Evolutionary conservation across 768 basidiomycete species (phyloP).

Genomic region (Boletus bicolor): DNA sequence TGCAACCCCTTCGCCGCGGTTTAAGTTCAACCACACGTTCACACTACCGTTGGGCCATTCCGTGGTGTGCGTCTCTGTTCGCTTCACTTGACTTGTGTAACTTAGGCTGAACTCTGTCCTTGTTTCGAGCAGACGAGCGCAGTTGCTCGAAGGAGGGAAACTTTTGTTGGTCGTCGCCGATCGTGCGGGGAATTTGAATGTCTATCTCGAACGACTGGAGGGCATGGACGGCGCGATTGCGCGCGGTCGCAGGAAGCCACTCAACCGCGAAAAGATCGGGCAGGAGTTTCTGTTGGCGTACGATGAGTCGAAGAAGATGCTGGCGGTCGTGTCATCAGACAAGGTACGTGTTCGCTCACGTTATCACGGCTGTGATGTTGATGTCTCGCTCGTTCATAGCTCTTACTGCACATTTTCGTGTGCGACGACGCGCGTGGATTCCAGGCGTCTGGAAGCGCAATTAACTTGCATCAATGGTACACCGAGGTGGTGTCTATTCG

Average conservation of each 20-base stretch:
- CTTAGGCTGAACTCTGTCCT: background rate
- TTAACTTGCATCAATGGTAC: conserved; percentile 47
- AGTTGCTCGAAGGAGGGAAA: conserved; percentile 40
- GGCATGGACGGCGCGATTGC: conserved; percentile 33
- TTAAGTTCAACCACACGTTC: conserved; percentile 16
- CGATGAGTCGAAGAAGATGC: conserved; percentile 49
- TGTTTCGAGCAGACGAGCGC: conserved; percentile 30
- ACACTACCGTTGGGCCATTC: conserved; percentile 19
- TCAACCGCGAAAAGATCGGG: conserved; percentile 48
- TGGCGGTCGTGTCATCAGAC: conserved; percentile 42
- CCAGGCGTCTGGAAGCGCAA: conserved; percentile 39
- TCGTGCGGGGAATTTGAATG: conserved; percentile 28
- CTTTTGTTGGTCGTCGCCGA: conserved; percentile 43
- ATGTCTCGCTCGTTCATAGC: conserved; percentile 12
- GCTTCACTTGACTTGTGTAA: background rate
- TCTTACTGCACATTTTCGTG: conserved; percentile 43
- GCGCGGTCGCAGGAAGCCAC: conserved; percentile 23
- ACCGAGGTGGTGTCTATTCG: conserved; percentile 25
- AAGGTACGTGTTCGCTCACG: conserved; percentile 32
- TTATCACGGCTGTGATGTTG: accelerated
- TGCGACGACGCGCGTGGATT: conserved; percentile 46
- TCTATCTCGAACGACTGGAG: conserved; percentile 39
- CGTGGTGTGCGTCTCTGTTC: conserved; percentile 11
- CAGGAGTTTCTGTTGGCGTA: conserved; percentile 44
- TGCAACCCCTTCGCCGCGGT: conserved; percentile 23